A percentile compares a stretch with the other conserved stretches of the same genome.
phyloP scores from a whole-genome alignment of 1,284 basidiomycete genomes.

The Papiliotrema nemorosa region DNA sequence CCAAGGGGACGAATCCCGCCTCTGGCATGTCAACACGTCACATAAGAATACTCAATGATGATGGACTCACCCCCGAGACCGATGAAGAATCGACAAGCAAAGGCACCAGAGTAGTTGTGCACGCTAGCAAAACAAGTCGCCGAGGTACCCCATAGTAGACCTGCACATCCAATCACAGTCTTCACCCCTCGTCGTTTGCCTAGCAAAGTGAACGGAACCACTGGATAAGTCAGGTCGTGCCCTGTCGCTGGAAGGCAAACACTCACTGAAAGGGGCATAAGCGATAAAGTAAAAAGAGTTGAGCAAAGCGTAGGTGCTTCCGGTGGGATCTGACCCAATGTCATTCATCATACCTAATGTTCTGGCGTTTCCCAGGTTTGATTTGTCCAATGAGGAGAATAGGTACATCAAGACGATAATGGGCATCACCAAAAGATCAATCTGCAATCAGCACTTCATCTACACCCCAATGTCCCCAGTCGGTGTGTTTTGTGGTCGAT shows the following conservation, averaged over 20 bases:
- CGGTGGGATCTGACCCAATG: neutral
- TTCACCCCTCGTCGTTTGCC: neutral
- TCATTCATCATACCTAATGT: neutral
- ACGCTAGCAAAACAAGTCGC: slow-evolving; percentile 1
- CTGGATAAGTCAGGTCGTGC: neutral
- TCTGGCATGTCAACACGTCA: neutral
- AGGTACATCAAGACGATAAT: slow-evolving; percentile 1
- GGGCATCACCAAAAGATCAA: slow-evolving; percentile 2
- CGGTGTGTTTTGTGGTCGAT: too few relatives aligned
- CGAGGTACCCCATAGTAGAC: neutral
- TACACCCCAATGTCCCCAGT: too few relatives aligned
- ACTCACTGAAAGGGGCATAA: slow-evolving; percentile 3
- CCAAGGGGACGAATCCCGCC: slow-evolving; percentile 9
- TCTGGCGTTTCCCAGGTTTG: slow-evolving; percentile 2
- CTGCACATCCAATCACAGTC: neutral
- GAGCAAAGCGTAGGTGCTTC: slow-evolving; percentile 1
- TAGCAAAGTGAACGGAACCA: neutral
- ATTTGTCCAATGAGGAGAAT: slow-evolving; percentile 2
- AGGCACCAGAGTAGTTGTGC: slow-evolving; percentile 14
- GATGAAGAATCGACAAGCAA: slow-evolving; percentile 38
- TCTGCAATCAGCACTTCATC: neutral
- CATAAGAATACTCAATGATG: neutral
- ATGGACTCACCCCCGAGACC: slow-evolving; percentile 35
- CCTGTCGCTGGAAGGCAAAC: neutral
- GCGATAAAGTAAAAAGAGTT: slow-evolving; percentile 2